phyloP scores from a whole-genome alignment of 192 early-diverging fungal genomes.

The Thamnidium elegans region DNA sequence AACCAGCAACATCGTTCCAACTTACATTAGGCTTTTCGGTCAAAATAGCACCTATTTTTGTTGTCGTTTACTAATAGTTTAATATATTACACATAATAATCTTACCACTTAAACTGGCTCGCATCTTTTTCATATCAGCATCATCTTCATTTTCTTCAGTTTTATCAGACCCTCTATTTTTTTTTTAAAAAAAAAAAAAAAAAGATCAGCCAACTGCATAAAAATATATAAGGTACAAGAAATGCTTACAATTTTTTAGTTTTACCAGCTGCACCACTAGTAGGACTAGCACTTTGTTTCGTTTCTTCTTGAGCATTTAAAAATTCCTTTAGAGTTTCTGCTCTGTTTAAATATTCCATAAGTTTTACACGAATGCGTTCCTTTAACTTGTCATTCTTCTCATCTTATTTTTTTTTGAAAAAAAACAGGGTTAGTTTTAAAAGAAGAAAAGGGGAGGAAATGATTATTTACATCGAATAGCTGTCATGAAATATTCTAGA shows the following conservation, averaged over 20 bases:
- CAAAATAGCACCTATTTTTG: slow-evolving; percentile 81
- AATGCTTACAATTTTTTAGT: slow-evolving; percentile 26
- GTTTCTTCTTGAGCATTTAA: slow-evolving; percentile 66
- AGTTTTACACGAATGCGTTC: slow-evolving; percentile 84
- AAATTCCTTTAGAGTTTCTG: slow-evolving; percentile 91
- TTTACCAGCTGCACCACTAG: slow-evolving; percentile 42
- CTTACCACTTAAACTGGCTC: slow-evolving; percentile 53
- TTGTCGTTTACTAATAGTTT: no score
- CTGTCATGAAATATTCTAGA: slow-evolving; percentile 90
- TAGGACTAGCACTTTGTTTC: neutral
- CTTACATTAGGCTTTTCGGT: slow-evolving; percentile 92
- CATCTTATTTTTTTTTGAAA: slow-evolving; percentile 75
- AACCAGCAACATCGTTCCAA: slow-evolving; percentile 96
- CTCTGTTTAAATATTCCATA: slow-evolving; percentile 87
- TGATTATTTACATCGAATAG: slow-evolving; percentile 79
- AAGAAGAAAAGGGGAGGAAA: neutral
- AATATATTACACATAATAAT: no score
- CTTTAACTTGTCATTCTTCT: slow-evolving; percentile 88
- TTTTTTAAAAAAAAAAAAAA: slow-evolving; percentile 33
- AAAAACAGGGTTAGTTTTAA: neutral
- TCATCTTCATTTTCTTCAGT: slow-evolving; percentile 60
- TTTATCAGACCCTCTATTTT: slow-evolving; percentile 11
- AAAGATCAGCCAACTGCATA: slow-evolving; percentile 39
- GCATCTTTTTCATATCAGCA: slow-evolving; percentile 78
- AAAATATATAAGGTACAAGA: no score